A percentile compares a stretch with the other conserved stretches of the same genome.
phyloP scores from a whole-genome alignment of 179 eudicot genomes.

The Beta corolliflora region DNA sequence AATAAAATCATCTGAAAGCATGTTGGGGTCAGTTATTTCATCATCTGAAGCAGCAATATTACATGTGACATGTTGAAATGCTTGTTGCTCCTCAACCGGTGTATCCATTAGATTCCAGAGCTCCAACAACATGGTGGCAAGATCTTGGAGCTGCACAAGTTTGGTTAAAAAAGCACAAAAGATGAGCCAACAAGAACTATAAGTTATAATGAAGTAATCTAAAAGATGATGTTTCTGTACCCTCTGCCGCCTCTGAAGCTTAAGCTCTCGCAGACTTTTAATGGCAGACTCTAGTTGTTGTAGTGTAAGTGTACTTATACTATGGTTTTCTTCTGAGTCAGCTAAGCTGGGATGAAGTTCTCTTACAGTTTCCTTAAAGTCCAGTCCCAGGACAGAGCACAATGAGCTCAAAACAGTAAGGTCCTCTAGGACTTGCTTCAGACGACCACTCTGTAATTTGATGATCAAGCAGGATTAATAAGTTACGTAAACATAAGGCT shows the following conservation, averaged over 20 bases:
- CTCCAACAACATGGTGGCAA: slow-evolving; percentile 78
- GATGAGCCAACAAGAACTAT: background rate
- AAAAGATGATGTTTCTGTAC: slow-evolving; percentile 33
- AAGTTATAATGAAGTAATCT: background rate
- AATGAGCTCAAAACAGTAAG: slow-evolving; percentile 58
- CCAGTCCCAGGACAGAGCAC: slow-evolving; percentile 89
- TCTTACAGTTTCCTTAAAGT: slow-evolving; percentile 59
- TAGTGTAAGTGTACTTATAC: slow-evolving; percentile 58
- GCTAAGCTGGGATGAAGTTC: slow-evolving; percentile 78
- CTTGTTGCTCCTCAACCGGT: slow-evolving; percentile 86
- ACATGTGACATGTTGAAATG: slow-evolving; percentile 79
- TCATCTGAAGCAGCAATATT: slow-evolving; percentile 92
- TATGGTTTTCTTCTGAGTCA: slow-evolving; percentile 51
- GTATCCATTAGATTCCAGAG: slow-evolving; percentile 98
- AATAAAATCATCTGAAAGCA: slow-evolving; percentile 78
- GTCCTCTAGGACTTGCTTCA: slow-evolving; percentile 59
- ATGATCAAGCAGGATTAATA: background rate
- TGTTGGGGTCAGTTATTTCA: slow-evolving; percentile 78
- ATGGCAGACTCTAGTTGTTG: slow-evolving; percentile 52
- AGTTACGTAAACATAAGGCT: background rate
- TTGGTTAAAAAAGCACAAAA: slow-evolving; percentile 5
- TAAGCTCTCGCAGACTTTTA: slow-evolving; percentile 59
- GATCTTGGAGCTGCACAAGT: slow-evolving; percentile 79
- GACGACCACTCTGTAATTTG: slow-evolving; percentile 62
- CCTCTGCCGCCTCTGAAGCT: slow-evolving; percentile 84